Conservation (phyloP, 345 rosid genomes). For the Aethionema arabicum region DNA sequence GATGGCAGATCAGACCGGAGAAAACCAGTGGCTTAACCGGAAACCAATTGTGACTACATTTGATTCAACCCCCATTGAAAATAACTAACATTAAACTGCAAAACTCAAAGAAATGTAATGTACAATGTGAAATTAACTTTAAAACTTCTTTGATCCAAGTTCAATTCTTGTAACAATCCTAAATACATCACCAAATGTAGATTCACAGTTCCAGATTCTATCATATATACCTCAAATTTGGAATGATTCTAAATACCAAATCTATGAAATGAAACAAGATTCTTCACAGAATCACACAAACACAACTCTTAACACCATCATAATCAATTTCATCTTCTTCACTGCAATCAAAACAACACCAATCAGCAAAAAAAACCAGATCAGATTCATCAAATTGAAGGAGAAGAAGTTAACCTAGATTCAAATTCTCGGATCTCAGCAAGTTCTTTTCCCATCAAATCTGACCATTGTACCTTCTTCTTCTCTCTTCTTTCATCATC, state of each 20-base stretch:
- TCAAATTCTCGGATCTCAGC: constrained; percentile 76
- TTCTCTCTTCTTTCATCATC: constrained; percentile 36
- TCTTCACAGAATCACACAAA: constrained; percentile 57
- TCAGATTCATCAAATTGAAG: not conserved
- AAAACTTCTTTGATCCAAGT: constrained; percentile 19
- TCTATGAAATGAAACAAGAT: constrained; percentile 5
- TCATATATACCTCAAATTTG: constrained; percentile 34
- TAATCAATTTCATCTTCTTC: constrained; percentile 49
- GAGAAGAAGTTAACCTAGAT: constrained; percentile 47
- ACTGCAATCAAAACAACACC: constrained; percentile 38
- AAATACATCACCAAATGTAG: constrained; percentile 23
- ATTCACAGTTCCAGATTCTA: constrained; percentile 24
- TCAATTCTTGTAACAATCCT: constrained; percentile 24
- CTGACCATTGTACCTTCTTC: constrained; percentile 83
- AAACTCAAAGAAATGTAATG: not conserved
- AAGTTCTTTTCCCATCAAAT: constrained; percentile 71
- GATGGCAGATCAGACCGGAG: too few species aligned
- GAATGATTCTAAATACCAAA: constrained; percentile 22
- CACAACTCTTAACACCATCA: constrained; percentile 45
- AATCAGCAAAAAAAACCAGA: constrained; percentile 2
- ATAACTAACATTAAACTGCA: not conserved
- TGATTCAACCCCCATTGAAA: too few species aligned
- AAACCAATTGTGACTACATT: too few species aligned
- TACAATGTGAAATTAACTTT: not conserved
- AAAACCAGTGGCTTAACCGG: too few species aligned